Evolutionary conservation across 2,329 filamentous ascomycete species (phyloP).

Genomic region (Aspergillus ibericus): DNA sequence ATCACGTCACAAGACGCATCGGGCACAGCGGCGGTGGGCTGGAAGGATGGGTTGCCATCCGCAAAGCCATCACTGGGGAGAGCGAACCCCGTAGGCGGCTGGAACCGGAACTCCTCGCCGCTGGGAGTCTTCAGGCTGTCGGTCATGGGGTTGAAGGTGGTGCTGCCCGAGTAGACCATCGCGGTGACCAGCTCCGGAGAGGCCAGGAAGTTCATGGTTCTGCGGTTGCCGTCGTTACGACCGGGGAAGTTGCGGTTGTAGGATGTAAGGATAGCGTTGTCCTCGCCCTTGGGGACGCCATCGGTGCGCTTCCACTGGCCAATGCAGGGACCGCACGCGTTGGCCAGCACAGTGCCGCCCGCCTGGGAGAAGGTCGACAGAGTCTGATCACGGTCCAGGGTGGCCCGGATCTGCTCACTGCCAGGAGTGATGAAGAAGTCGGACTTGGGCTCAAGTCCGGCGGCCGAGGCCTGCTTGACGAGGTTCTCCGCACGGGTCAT

Average conservation of each 20-base stretch:
- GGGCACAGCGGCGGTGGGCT: conserved; percentile 69
- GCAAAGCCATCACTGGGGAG: conserved; percentile 75
- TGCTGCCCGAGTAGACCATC: conserved; percentile 87
- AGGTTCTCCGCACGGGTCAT: conserved; percentile 95
- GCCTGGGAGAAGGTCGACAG: conserved; percentile 81
- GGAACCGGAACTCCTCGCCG: conserved; percentile 81
- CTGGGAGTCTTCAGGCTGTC: conserved; percentile 78
- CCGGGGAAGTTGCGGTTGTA: conserved; percentile 99
- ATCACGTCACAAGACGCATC: conserved; percentile 70
- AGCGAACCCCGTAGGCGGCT: conserved; percentile 64
- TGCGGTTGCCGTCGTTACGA: conserved; percentile 93
- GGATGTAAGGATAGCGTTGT: conserved; percentile 92
- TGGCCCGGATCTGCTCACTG: conserved; percentile 94
- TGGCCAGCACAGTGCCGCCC: conserved; percentile 86
- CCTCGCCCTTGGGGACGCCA: conserved; percentile 76
- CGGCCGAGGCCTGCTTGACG: conserved; percentile 83
- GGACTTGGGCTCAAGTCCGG: conserved; percentile 84
- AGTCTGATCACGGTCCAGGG: conserved; percentile 83
- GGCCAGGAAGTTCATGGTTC: conserved; percentile 98
- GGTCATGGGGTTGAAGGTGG: conserved; percentile 93
- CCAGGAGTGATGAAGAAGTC: conserved; percentile 97
- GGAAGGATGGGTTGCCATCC: conserved; percentile 71
- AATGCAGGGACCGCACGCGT: conserved; percentile 91
- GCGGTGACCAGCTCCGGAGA: conserved; percentile 96
- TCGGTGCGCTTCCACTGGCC: conserved; percentile 95